Conservation (phyloP, 257 asterid genomes). For the Cynanchum wilfordii region DNA sequence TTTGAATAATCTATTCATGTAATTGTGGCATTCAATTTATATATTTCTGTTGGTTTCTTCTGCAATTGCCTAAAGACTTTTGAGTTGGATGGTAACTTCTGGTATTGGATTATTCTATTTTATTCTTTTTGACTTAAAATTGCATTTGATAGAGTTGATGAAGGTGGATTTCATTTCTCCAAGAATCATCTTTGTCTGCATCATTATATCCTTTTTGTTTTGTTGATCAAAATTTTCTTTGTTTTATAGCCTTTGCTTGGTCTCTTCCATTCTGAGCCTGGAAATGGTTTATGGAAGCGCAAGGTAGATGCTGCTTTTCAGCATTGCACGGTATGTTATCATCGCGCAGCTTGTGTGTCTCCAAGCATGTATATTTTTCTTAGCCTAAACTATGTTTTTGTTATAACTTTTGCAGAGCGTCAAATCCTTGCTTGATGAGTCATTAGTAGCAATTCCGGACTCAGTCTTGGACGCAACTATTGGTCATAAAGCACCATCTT, state of each 20-base stretch:
- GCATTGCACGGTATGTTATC: conserved; percentile 51
- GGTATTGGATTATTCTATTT: background rate
- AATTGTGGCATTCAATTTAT: background rate
- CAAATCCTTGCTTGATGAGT: conserved; percentile 62
- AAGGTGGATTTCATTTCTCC: background rate
- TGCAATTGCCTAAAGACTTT: background rate
- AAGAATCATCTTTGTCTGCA: background rate
- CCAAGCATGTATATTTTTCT: background rate
- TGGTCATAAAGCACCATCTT: conserved; percentile 24
- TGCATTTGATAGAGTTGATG: background rate
- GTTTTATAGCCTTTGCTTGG: conserved; percentile 76
- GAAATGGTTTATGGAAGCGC: conserved; percentile 82
- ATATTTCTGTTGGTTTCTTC: background rate
- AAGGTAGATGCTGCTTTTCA: conserved; percentile 74
- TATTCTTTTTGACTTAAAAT: background rate
- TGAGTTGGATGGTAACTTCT: background rate
- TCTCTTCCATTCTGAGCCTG: conserved; percentile 69
- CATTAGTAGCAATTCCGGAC: conserved; percentile 62
- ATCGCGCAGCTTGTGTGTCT: background rate
- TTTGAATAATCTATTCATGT: background rate
- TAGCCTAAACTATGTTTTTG: background rate
- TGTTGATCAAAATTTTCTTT: conserved; percentile 3
- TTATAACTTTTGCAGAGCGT: conserved; percentile 49
- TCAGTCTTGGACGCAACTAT: conserved; percentile 69
- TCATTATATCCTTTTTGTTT: background rate